phyloP scores from a whole-genome alignment of 2,329 filamentous ascomycete species.

The Epichloe sp. region DNA sequence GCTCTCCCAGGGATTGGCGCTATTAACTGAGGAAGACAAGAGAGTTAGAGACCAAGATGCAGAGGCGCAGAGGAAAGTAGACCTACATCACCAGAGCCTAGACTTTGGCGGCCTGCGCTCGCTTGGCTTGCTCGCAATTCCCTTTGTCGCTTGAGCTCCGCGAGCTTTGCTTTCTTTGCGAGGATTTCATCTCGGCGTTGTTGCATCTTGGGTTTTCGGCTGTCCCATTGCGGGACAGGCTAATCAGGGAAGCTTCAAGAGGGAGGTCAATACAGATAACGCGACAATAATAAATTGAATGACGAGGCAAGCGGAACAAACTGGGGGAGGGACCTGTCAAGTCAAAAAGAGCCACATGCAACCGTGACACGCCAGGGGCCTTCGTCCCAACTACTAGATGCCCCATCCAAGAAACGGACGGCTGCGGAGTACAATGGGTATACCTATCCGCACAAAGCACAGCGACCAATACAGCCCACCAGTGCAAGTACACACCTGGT shows the following conservation, averaged over 20 bases:
- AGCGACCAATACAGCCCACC: too few species aligned
- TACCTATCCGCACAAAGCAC: too few species aligned
- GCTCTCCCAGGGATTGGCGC: slow-evolving; percentile 58
- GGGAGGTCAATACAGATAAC: neutral
- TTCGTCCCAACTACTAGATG: too few species aligned
- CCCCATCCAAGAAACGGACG: too few species aligned
- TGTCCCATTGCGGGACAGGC: slow-evolving; percentile 34
- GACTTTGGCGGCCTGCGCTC: slow-evolving; percentile 52
- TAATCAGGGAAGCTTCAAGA: slow-evolving; percentile 6
- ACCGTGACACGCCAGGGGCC: too few species aligned
- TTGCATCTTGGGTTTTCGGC: slow-evolving; percentile 41
- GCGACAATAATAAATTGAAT: neutral
- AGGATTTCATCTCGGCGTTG: slow-evolving; percentile 91
- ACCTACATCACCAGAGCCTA: slow-evolving; percentile 59
- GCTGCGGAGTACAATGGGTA: too few species aligned
- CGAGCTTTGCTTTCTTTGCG: slow-evolving; percentile 93
- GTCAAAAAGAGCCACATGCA: too few species aligned
- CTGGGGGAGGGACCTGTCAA: neutral
- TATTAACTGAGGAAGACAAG: slow-evolving; percentile 28
- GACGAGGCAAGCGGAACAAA: neutral
- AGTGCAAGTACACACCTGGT: neutral
- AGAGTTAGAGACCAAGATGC: slow-evolving; percentile 2
- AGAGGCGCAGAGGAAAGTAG: slow-evolving; percentile 2
- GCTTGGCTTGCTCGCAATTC: slow-evolving; percentile 71
- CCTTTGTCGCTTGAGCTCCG: slow-evolving; percentile 85